Base-by-base conservation (phyloP, 257 asterid species). In the Scutellaria minor region DNA sequence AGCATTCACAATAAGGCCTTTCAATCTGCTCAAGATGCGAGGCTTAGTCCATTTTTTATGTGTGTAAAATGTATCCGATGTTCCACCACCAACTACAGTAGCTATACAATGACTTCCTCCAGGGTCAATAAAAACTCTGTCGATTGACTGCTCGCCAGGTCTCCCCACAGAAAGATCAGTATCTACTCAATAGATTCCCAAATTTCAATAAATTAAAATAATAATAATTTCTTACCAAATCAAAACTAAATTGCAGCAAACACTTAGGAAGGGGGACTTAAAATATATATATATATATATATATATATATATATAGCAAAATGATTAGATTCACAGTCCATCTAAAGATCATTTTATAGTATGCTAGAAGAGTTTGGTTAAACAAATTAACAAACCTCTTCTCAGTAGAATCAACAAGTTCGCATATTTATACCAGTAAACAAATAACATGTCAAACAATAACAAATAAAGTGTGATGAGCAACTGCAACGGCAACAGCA, bases 81-180 rank as follows among this genome's bases (percentile, higher is more conserved):
- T 92, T 68, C 96, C 96, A 79, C 86, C 91, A 68, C 98, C 99
- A 80, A 88, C 87, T 55, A 95, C 94, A 47, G 90, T 83, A 67
- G 96, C 96, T 80, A 95, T 95, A 77, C 96, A 92, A 57, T 95
- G 99, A 78, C 98, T 83, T 45, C 98, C 99, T 61, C 99, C 99
- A 12, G 99, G 92, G 78, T 95, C 99, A 79, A 90, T 87, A 63
- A 90, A 95, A 71, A 95, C 98, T 78, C 85, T 83, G 80, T 92
- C 96, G 82, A 95, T 83, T 48, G 97, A 89, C 78, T 90, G 97
- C 68, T 95, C 99, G 64, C 97, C 99, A 56, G 95, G 57, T 83
- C 98, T 85, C 51, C 99, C 98, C 27, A 68, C 90, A 37, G 97
- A 88, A 56, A 95, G 96, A 84, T 95, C 98, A 62, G 87, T 92